phyloP scores from a whole-genome alignment of 1,139 yeast species.

The Saccharomycopsis crataegensis region DNA sequence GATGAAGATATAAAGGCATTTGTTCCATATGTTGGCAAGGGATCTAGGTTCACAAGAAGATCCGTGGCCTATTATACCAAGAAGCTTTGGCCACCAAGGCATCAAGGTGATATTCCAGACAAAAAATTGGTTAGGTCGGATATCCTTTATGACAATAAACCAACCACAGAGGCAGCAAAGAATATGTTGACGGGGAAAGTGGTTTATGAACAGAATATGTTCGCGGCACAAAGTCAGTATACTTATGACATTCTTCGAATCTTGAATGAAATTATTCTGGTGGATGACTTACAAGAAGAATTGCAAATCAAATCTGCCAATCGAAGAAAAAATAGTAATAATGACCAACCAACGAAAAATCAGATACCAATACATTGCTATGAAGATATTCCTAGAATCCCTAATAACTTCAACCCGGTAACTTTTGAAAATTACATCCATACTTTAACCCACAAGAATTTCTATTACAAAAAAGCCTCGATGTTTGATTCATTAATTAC shows the following conservation, averaged over 20 bases:
- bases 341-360: background rate
- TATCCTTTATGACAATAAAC: background rate
- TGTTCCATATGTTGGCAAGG: slow-evolving; percentile 16
- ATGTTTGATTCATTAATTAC: slow-evolving; percentile 30
- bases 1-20: slow-evolving; percentile 10
- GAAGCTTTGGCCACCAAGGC: background rate
- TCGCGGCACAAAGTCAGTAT: background rate
- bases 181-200: background rate
- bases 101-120: background rate
- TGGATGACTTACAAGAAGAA: slow-evolving; percentile 4
- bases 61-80: slow-evolving; percentile 6
- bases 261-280: slow-evolving; percentile 7
- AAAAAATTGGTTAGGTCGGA: slow-evolving; percentile 3
- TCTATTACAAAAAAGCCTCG: slow-evolving; percentile 29
- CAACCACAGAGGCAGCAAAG: slow-evolving; percentile 1
- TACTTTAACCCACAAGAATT: slow-evolving; percentile 30
- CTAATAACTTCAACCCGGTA: slow-evolving; percentile 26
- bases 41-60: slow-evolving; percentile 11
- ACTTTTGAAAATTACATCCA: slow-evolving; percentile 30
- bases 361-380: slow-evolving; percentile 23
- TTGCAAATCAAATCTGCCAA: background rate
- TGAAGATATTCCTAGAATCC: slow-evolving; percentile 30
- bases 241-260: slow-evolving; percentile 12
- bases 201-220: slow-evolving; percentile 1
- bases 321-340: background rate